Evolutionary conservation across 2,329 filamentous ascomycete species (phyloP), one percentile per base, ranked within the genome.

Genomic region (Monosporascus sp.): DNA sequence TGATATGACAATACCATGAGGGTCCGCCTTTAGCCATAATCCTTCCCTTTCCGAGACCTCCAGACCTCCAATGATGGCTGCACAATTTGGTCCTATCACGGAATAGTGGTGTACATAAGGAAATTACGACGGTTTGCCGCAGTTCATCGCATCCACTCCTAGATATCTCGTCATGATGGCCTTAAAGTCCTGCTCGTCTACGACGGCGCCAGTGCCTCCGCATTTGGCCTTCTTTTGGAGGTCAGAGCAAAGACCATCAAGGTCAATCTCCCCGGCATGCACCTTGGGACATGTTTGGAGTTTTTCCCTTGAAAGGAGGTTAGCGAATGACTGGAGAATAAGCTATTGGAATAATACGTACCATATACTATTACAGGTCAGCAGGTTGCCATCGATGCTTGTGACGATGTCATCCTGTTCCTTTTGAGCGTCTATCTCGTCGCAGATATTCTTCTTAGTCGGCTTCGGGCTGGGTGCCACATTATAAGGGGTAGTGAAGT

Each of bases 191-290:
- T 84, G 83, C 72, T 96, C 86, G 57, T 91, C 87, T 24, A 99
- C 89, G 18, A 96, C 90, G 14, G 95, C 90, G 17, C 94, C 93
- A 18, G 81, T 87, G 61, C 96, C 89, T 0, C 91, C 96, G 70
- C 94, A 99, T 67, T 93, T 94, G 53, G 94, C 94, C 75, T 99
- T 99, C 69, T 92, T 89, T 59, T 93, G 89, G 15, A 99, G 82
- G 68, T 99, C 92, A 5, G 88, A 88, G 74, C 94, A 99, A 24
- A 99, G 81, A 37, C 87, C 85, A 66, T 99, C 94, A 48, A 99
- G 87, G 61, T 99, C 94, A 59, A 97, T 90, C 62, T 95, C 92
- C 62, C 92, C 92, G 53, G 83, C 89, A 66, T 92, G 88, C 62
- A 96, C 94, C 68, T 88, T 91, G 55, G 90, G 86, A 70, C 91